Conservation (phyloP, 2,329 filamentous ascomycete species). For the Paecilomyces variotii region DNA sequence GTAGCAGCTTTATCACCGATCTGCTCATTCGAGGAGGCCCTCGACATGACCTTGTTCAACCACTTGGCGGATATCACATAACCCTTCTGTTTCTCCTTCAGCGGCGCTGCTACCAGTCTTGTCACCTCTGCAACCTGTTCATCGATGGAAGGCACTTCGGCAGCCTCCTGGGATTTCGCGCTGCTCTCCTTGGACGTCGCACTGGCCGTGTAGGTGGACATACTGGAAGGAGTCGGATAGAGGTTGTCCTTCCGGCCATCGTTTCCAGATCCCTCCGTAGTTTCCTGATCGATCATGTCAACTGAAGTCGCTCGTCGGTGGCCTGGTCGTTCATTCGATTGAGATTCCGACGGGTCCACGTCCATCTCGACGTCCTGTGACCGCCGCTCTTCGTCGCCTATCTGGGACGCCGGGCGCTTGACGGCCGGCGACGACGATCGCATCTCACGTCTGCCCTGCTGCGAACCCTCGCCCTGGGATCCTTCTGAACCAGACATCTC, state of each 20-base stretch:
- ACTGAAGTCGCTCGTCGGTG: conserved; percentile 30
- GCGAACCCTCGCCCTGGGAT: conserved; percentile 11
- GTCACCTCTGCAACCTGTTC: conserved; percentile 69
- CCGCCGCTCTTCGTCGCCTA: conserved; percentile 17
- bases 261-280: conserved; percentile 8
- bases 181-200: conserved; percentile 18
- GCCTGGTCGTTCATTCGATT: conserved; percentile 16
- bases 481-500: conserved; percentile 37
- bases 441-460: conserved; percentile 15
- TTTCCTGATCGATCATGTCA: conserved; percentile 35
- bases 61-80: conserved; percentile 74
- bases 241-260: conserved; percentile 19
- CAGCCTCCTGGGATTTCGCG: conserved; percentile 14
- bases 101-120: conserved; percentile 45
- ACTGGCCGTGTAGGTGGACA: conserved; percentile 26
- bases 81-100: conserved; percentile 64
- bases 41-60: conserved; percentile 64
- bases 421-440: conserved; percentile 26
- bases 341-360: conserved; percentile 8
- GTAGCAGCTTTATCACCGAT: conserved; percentile 51
- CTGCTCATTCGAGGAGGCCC: conserved; percentile 50
- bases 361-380: conserved; percentile 16
- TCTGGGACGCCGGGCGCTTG: conserved; percentile 28
- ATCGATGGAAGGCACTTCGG: conserved; percentile 44
- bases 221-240: conserved; percentile 32